Conservation (phyloP, 2,329 filamentous ascomycete species). For the Epichloe glyceriae region DNA sequence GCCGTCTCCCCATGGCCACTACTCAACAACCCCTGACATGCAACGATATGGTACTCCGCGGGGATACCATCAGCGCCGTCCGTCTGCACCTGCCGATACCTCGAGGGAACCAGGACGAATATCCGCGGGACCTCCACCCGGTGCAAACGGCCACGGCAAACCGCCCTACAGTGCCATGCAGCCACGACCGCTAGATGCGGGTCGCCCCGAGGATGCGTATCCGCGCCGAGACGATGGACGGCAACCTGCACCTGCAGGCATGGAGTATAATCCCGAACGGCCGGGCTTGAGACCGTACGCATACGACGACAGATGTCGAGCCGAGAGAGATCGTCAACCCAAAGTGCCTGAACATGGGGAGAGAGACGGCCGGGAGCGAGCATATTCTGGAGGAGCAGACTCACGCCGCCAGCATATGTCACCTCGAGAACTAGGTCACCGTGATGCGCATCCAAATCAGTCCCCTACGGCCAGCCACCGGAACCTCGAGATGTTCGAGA, state of each 20-base stretch:
- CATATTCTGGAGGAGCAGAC: constrained; percentile 34
- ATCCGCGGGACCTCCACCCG: constrained; percentile 29
- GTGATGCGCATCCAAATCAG: constrained; percentile 30
- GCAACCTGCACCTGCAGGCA: constrained; percentile 18
- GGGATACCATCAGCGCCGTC: constrained; percentile 37
- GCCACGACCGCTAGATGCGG: constrained; percentile 34
- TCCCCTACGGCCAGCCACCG: constrained; percentile 28
- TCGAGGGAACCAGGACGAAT: constrained; percentile 25
- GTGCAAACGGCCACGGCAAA: constrained; percentile 40
- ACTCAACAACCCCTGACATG: constrained; percentile 46
- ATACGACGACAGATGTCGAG: constrained; percentile 42
- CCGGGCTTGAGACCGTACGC: constrained; percentile 27
- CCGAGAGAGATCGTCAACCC: constrained; percentile 34
- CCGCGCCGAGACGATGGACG: constrained; percentile 35
- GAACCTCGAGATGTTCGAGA: constrained; percentile 25
- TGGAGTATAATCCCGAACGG: constrained; percentile 42
- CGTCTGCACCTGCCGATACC: constrained; percentile 34
- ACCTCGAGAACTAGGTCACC: constrained; percentile 26
- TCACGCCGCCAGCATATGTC: constrained; percentile 28
- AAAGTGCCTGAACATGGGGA: constrained; percentile 31
- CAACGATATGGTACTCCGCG: constrained; percentile 48
- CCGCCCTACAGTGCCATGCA: constrained; percentile 28
- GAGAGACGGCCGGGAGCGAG: constrained; percentile 30
- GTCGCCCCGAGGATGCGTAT: constrained; percentile 31
- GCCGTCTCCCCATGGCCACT: constrained; percentile 36